Conservation (phyloP, 169 alveolate genomes). For the Eimeria nieschulzi region DNA sequence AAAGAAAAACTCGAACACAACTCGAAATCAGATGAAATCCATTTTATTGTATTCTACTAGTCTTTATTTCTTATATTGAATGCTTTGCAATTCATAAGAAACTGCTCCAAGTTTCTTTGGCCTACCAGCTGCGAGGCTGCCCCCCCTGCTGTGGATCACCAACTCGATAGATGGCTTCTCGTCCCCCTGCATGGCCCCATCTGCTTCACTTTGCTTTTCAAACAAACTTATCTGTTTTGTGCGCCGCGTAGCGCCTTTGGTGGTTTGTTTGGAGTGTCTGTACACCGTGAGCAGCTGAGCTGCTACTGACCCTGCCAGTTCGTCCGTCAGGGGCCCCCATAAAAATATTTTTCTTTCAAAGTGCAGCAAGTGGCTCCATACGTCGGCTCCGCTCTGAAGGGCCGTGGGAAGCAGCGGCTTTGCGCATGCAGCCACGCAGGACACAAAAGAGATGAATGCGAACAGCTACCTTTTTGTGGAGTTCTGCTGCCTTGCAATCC, state of each 20-base stretch:
- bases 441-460: not conserved
- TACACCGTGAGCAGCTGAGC: slow-evolving; percentile 35
- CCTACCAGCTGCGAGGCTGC: slow-evolving; percentile 1
- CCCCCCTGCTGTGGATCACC: slow-evolving; percentile 11
- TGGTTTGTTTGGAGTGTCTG: not conserved
- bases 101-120: not conserved
- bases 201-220: not conserved
- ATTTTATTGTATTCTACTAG: not conserved
- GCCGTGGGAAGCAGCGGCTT: slow-evolving; percentile 28
- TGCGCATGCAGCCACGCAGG: not conserved
- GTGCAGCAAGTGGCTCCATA: slow-evolving; percentile 23
- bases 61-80: not conserved
- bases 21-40: not conserved
- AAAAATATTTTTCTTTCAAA: not conserved
- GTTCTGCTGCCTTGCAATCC: too few relatives aligned
- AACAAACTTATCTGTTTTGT: not conserved
- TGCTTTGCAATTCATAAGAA: not conserved
- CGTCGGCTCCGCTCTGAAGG: slow-evolving; percentile 21
- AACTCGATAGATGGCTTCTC: not conserved
- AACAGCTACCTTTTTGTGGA: not conserved
- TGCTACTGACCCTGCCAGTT: slow-evolving; percentile 10
- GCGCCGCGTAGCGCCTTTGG: not conserved
- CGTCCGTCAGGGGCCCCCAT: slow-evolving; percentile 35
- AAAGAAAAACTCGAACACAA: not conserved
- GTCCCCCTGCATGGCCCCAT: not conserved